phyloP scores from a whole-genome alignment of 345 rosid genomes.

The Atalantia buxifolia region DNA sequence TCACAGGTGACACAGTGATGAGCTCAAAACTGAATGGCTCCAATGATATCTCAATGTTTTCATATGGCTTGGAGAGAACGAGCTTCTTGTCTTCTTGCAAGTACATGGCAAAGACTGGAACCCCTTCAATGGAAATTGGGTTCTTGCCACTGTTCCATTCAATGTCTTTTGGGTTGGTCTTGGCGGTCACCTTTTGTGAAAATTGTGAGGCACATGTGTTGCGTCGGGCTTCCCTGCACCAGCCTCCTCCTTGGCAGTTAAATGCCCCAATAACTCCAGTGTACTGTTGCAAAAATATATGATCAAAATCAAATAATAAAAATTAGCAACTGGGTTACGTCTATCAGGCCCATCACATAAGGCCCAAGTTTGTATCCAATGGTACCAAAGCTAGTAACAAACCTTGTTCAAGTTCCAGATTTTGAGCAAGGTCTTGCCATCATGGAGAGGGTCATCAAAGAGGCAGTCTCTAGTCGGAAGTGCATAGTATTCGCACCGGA shows the following conservation, averaged over 20 bases:
- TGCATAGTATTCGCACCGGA: conserved; percentile 81
- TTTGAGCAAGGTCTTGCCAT: conserved; percentile 98
- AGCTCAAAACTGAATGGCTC: conserved; percentile 89
- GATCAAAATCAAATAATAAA: background rate
- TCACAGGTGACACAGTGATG: conserved; percentile 68
- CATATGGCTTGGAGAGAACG: conserved; percentile 46
- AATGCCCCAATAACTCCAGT: conserved; percentile 85
- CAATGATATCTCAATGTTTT: conserved; percentile 50
- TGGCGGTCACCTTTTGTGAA: conserved; percentile 49
- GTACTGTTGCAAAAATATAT: conserved; percentile 34
- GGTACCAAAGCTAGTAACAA: background rate
- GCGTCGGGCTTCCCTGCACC: conserved; percentile 77
- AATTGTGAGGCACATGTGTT: conserved; percentile 69
- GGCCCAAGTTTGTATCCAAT: background rate
- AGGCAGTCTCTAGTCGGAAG: conserved; percentile 91
- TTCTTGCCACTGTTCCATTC: conserved; percentile 80
- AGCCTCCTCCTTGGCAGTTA: conserved; percentile 99
- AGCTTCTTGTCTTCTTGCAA: conserved; percentile 67
- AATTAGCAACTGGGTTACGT: background rate
- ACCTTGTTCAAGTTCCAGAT: conserved; percentile 99
- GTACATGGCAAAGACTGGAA: conserved; percentile 61
- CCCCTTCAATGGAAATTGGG: conserved; percentile 64
- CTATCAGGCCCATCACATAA: background rate
- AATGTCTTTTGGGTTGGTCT: conserved; percentile 54
- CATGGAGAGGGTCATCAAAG: conserved; percentile 90